A percentile compares a stretch with the other conserved stretches of the same genome.
Evolutionary conservation across 1,284 basidiomycete genomes (phyloP).

Genomic region (Vanrija humicola): DNA sequence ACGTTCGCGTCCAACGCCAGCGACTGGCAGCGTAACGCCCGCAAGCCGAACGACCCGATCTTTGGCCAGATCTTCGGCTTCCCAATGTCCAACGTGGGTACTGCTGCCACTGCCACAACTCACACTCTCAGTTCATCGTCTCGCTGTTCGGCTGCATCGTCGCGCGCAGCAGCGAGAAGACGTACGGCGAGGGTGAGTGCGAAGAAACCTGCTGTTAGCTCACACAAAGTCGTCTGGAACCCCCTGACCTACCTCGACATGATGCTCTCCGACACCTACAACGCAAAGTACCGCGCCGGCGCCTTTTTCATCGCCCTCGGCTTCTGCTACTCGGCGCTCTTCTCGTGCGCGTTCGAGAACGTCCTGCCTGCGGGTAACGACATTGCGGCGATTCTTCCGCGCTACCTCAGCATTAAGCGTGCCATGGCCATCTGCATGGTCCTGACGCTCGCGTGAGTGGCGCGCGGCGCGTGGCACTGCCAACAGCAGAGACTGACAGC

Average conservation of each 20-base stretch:
- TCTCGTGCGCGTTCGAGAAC: conserved; percentile 37
- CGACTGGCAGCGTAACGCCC: conserved; percentile 63
- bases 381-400: conserved; percentile 53
- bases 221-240: conserved; percentile 59
- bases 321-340: conserved; percentile 32
- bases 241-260: conserved; percentile 67
- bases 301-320: conserved; percentile 64
- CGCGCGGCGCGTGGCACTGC: background rate
- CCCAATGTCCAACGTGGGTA: conserved; percentile 41
- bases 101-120: conserved; percentile 23
- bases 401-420: conserved; percentile 75
- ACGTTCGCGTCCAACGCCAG: conserved; percentile 63
- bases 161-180: conserved; percentile 65
- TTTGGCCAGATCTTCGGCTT: conserved; percentile 31
- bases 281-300: conserved; percentile 62
- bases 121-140: conserved; percentile 54
- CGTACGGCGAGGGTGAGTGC: conserved; percentile 58
- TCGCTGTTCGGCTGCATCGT: conserved; percentile 78
- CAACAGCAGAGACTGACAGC: background rate
- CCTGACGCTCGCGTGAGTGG: conserved; percentile 16
- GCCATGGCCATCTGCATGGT: conserved; percentile 64
- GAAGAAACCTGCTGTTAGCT: no score
- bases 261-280: conserved; percentile 65
- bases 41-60: conserved; percentile 54
- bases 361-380: conserved; percentile 28